Evolutionary conservation across 1,139 yeast genomes (phyloP), one percentile per base, ranked within the genome.

Genomic region (Scheffersomyces insectosa): DNA sequence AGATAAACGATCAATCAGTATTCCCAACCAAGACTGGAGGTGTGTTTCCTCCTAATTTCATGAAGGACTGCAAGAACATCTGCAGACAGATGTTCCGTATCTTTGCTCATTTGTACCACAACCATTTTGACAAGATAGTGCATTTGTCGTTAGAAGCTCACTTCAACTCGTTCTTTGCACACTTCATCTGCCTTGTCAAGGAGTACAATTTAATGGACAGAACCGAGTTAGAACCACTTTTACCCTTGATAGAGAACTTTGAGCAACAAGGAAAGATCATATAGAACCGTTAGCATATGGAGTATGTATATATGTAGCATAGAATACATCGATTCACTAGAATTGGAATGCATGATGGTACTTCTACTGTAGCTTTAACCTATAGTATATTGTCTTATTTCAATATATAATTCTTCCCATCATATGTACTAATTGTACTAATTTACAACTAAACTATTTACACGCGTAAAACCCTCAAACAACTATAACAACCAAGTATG

Each of bases 121-220:
- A 90, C 61, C 99, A 93, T 64, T 93, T 90, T 65, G 99, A 93
- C 54, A 88, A 85, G 59, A 80, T 93, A 34, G 83, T 93, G 27
- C 98, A 93, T 63, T 70, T 95, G 49, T 85, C 96, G 3, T 66
- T 93, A 47, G 99, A 93, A 63, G 97, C 99, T 1, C 99, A 95
- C 63, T 93, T 97, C 96, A 93, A 95, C 65, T 90, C 98, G 4
- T 89, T 91, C 58, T 95, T 93, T 66, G 95, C 97, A n/a, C 99
- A 95, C 63, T 93, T 87, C 60, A 78, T 91, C 40, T 85, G 96
- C 44, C 88, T 93, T 58, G 82, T 86, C 13, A 85, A 86, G 56
- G 96, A 90, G 53, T 93, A 88, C 65, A 84, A 80, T 43, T 76
- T 93, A 51, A 74, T 93, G 38, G 98, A 91, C 51, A 70, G 82